Evolutionary conservation across 164 flowering plant genomes (phyloP).

Genomic region (Vitis rotundifolia): DNA sequence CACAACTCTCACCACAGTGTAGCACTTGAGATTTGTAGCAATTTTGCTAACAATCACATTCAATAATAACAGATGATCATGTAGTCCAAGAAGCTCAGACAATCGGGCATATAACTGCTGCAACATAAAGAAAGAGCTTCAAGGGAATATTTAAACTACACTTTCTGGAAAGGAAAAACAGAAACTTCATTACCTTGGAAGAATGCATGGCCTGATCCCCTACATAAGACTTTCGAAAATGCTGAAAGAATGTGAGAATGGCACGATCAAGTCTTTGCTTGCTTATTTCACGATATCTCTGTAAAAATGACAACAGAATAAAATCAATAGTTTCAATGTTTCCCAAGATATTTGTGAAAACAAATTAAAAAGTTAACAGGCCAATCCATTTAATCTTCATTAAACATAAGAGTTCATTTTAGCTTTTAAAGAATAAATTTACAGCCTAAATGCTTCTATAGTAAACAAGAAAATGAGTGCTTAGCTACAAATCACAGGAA

Average conservation of each 20-base stretch:
- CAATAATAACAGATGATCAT: conserved; percentile 79
- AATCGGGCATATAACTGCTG: conserved; percentile 98
- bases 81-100: conserved; percentile 94
- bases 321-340: background rate
- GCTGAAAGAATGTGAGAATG: conserved; percentile 87
- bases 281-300: conserved; percentile 90
- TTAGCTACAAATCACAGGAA: too few species aligned
- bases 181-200: conserved; percentile 65
- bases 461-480: too few species aligned
- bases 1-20: conserved; percentile 61
- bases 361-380: background rate
- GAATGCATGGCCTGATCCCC: conserved; percentile 99
- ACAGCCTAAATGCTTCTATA: too few species aligned
- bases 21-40: conserved; percentile 93
- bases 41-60: conserved; percentile 95
- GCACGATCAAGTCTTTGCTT: conserved; percentile 99
- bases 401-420: too few species aligned
- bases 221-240: conserved; percentile 91
- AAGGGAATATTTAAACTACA: conserved; percentile 2
- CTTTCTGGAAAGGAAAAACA: background rate
- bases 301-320: conserved; percentile 15
- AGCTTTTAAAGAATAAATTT: too few species aligned
- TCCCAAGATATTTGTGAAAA: background rate
- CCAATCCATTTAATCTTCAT: too few species aligned
- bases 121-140: conserved; percentile 35